phyloP scores from a whole-genome alignment of 148 eudicot species.

The Nepenthes mirabilis region DNA sequence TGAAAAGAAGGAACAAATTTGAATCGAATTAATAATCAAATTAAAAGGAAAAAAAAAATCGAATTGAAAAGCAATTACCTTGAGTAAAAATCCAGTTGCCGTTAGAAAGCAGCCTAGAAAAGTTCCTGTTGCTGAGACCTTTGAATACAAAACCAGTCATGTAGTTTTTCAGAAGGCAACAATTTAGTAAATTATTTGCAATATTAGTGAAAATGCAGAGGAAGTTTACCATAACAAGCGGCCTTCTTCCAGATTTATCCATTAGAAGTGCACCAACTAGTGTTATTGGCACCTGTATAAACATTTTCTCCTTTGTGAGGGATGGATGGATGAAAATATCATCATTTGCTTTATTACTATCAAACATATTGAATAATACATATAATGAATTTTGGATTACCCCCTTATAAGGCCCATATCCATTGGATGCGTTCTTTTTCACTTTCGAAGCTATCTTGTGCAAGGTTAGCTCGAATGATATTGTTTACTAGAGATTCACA shows the following conservation, averaged over 20 bases:
- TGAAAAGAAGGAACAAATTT: not conserved
- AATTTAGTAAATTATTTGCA: not conserved
- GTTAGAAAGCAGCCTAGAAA: conserved; percentile 58
- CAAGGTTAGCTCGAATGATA: no score
- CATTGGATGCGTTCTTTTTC: no score
- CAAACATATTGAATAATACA: no score
- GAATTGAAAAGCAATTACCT: conserved; percentile 21
- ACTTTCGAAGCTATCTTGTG: no score
- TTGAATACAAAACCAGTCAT: conserved; percentile 4
- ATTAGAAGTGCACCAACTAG: conserved; percentile 46
- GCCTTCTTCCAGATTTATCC: conserved; percentile 76
- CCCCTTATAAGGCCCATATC: not conserved
- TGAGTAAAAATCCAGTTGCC: conserved; percentile 54
- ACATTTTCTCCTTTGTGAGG: not conserved
- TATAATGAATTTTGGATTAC: no score
- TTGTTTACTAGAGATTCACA: no score
- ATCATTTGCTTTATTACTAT: not conserved
- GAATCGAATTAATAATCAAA: not conserved
- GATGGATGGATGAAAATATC: not conserved
- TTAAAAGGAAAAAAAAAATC: not conserved
- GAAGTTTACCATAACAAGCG: conserved; percentile 46
- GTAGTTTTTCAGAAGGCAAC: not conserved
- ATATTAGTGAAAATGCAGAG: not conserved
- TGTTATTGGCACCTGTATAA: conserved; percentile 56
- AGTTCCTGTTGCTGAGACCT: conserved; percentile 72